Percentiles rank a stretch among this genome's conserved stretches.
These are phyloP conservation scores for Leucosporidium scottii DNA, from an alignment of 768 basidiomycete species.

Conservation along the genomic window DNA sequence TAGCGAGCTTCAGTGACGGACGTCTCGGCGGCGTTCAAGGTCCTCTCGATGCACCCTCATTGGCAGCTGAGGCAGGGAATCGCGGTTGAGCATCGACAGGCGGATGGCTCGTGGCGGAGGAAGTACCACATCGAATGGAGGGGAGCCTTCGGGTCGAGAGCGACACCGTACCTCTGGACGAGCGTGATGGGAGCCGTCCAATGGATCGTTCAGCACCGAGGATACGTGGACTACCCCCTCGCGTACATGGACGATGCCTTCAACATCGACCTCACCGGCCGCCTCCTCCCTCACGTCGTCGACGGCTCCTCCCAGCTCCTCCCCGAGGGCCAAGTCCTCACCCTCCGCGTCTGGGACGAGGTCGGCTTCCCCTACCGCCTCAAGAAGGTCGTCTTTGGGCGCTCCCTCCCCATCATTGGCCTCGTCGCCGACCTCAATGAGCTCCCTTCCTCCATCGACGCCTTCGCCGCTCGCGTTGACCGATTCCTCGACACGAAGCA, in stretches of 20 bases:
- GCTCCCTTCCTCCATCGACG: not conserved
- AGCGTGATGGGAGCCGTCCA: not conserved
- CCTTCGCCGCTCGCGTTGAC: not conserved
- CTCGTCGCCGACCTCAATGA: not conserved
- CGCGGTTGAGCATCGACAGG: too few relatives aligned
- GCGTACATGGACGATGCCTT: slow-evolving; percentile 1
- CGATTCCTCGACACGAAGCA: not conserved
- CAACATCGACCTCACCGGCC: not conserved
- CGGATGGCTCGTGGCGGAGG: too few relatives aligned
- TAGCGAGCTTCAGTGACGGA: too few relatives aligned
- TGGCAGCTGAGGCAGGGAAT: too few relatives aligned
- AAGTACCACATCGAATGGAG: not conserved
- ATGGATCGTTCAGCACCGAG: not conserved
- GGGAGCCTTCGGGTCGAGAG: not conserved
- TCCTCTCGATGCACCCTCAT: too few relatives aligned
- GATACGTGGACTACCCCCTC: too few relatives aligned
- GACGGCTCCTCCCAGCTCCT: not conserved
- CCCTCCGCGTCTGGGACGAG: not conserved
- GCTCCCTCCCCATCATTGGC: not conserved
- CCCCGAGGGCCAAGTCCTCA: not conserved
- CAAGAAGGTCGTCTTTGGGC: not conserved
- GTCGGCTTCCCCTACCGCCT: not conserved
- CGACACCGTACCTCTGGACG: not conserved
- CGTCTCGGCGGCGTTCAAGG: too few relatives aligned
- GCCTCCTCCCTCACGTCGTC: not conserved